Evolutionary conservation across 2,329 filamentous ascomycete species (phyloP).

Genomic region (Thermothelomyces thermophilus): DNA sequence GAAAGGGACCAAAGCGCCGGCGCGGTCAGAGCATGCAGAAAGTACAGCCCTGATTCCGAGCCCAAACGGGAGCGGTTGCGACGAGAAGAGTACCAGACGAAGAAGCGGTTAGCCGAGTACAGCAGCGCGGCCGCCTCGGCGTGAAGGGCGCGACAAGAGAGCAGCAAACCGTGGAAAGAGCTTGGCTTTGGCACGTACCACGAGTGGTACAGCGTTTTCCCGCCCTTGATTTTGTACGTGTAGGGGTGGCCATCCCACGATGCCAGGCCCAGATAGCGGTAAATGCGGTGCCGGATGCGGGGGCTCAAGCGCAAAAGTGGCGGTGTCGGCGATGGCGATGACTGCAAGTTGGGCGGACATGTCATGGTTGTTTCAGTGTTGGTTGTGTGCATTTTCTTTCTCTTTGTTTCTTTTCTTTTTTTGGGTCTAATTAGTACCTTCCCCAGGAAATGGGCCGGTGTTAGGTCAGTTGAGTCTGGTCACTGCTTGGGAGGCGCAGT

Average conservation of each 20-base stretch:
- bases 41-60: neutral
- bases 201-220: neutral
- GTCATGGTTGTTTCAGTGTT: no score
- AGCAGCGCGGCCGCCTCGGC: conserved; percentile 11
- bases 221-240: neutral
- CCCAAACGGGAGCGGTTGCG: no score
- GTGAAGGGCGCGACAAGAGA: conserved; percentile 14
- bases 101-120: conserved; percentile 14
- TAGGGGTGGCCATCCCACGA: neutral
- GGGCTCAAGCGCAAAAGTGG: neutral
- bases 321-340: neutral
- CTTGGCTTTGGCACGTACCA: neutral
- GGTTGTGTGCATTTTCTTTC: no score
- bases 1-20: conserved; percentile 3
- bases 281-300: neutral
- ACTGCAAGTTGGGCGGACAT: neutral
- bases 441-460: no score
- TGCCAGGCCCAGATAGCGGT: neutral
- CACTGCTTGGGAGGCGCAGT: no score
- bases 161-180: conserved; percentile 12
- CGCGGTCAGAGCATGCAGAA: conserved; percentile 4
- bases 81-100: neutral
- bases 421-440: no score
- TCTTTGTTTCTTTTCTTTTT: neutral
- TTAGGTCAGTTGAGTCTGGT: no score